Percentiles rank a stretch among this genome's conserved stretches.
phyloP scores from a whole-genome alignment of 306 rosid species.

The Castanea mollissima region DNA sequence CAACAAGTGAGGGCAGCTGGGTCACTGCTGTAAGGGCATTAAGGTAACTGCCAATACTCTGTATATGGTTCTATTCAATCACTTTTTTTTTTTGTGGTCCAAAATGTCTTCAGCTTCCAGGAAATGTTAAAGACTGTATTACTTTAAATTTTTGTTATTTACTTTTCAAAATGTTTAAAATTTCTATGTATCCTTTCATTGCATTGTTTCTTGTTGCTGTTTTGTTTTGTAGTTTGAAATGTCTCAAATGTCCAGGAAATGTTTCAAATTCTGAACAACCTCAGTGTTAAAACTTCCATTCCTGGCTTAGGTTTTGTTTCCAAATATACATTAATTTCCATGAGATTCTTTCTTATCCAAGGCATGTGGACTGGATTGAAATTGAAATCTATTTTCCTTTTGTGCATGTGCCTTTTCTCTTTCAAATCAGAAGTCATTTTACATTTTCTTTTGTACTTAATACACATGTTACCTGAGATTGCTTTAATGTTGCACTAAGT shows the following conservation, averaged over 20 bases:
- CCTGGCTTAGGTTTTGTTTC: too few relatives aligned
- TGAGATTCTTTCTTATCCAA: neutral
- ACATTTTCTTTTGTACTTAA: constrained; percentile 1
- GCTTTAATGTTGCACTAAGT: constrained; percentile 4
- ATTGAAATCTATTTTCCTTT: neutral
- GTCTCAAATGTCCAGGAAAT: too few relatives aligned
- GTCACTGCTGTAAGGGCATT: constrained; percentile 77
- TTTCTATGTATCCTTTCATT: neutral
- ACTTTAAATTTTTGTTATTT: too few relatives aligned
- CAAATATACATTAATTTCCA: too few relatives aligned
- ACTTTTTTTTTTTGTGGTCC: neutral
- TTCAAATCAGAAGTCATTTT: constrained; percentile 7
- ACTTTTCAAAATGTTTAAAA: neutral
- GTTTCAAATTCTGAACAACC: too few relatives aligned
- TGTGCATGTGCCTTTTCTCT: constrained; percentile 1
- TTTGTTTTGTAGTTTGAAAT: neutral
- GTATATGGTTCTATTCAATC: neutral
- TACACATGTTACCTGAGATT: neutral
- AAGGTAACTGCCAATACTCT: constrained; percentile 47
- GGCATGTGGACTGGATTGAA: neutral
- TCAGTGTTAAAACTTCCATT: too few relatives aligned
- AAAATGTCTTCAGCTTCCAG: neutral
- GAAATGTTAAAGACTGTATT: too few relatives aligned
- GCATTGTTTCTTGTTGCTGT: neutral
- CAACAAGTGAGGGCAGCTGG: constrained; percentile 90